Evolutionary conservation across 2,329 filamentous ascomycete species (phyloP), one percentile per base, ranked within the genome.

Genomic region (Fusarium xylarioides): DNA sequence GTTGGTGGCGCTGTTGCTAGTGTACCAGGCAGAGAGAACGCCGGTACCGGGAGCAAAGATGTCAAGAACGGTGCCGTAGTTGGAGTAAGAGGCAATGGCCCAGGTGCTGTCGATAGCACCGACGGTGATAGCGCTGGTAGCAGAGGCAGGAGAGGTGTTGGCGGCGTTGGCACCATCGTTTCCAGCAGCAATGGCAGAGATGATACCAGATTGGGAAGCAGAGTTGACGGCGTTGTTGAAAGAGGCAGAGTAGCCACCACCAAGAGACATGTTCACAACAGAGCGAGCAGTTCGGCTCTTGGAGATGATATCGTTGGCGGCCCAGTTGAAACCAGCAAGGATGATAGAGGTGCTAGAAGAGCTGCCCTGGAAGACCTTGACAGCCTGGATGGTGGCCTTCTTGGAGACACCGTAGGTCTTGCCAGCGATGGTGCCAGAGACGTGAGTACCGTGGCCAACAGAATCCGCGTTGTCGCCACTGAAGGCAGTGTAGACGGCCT

Each of bases 191-290:
- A 89, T 85, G 47, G 86, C 85, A 19, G 87, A 83, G 52, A 88
- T 81, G 58, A 90, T 81, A 37, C 87, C 87, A 14, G 79, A 77
- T 38, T 70, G 74, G 68, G 84, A 83, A 56, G 87, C 85, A 50
- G 80, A 80, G 40, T 83, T 79, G 47, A 89, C 82, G 42, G 86
- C 86, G 44, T 76, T 80, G 82, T 89, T 89, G 74, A 89, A 82
- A 42, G 86, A 76, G 7, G 80, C 68, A 5, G 86, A 87, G 70
- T 77, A 78, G 23, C 70, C 50, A 23, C 87, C 87, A 19, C 86
- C 87, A 8, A 90, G 84, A n/a, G 86, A 89, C 86, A 90, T 85
- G 82, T 85, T 88, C 73, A 88, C 83, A 44, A 88, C 86, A 23
- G 86, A 80, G 30, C 81, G 81, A 46, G 56, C 77, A 56, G 79